Percentiles rank a stretch among this genome's conserved stretches.
Evolutionary conservation across 495 filamentous ascomycete species (phyloP).

Genomic region (Hypoxylon perforatum): DNA sequence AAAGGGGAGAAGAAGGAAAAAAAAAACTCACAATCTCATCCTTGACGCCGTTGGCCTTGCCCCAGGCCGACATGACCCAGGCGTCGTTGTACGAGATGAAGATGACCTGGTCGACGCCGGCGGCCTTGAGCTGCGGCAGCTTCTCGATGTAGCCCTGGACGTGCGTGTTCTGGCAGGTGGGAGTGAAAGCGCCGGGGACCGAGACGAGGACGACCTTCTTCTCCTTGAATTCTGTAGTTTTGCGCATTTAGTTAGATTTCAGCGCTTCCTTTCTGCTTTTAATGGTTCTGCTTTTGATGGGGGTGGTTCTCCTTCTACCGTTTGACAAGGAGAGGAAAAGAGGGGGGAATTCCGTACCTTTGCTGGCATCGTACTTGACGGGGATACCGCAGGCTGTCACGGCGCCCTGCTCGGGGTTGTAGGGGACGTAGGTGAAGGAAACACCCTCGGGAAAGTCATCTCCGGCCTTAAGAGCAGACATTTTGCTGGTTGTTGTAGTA

Average conservation of each 20-base stretch:
- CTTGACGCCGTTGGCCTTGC: constrained; percentile 88
- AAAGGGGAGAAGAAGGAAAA: constrained; percentile 1
- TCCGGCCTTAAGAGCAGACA: constrained; percentile 81
- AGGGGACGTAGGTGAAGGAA: constrained; percentile 82
- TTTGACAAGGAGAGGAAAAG: background rate
- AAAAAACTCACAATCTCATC: constrained; percentile 76
- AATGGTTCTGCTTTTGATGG: no score
- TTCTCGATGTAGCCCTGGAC: constrained; percentile 87
- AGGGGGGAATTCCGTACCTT: constrained; percentile 58
- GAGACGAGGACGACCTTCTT: constrained; percentile 94
- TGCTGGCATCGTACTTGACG: constrained; percentile 82
- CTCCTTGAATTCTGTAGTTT: constrained; percentile 73
- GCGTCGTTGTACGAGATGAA: constrained; percentile 92
- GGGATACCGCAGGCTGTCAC: constrained; percentile 83
- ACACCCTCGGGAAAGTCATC: constrained; percentile 86
- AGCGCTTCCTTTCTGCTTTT: no score
- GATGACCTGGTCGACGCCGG: constrained; percentile 87
- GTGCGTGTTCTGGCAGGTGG: constrained; percentile 88
- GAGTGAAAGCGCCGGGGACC: constrained; percentile 95
- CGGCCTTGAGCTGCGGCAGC: constrained; percentile 74
- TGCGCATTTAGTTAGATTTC: background rate
- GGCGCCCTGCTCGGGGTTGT: constrained; percentile 68
- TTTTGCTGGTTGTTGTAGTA: constrained; percentile 48
- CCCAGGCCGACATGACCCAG: constrained; percentile 95
- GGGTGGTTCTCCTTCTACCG: no score